Evolutionary conservation across 306 rosid genomes (phyloP), one percentile per base, ranked within the genome.

Genomic region (Trifolium pratense): DNA sequence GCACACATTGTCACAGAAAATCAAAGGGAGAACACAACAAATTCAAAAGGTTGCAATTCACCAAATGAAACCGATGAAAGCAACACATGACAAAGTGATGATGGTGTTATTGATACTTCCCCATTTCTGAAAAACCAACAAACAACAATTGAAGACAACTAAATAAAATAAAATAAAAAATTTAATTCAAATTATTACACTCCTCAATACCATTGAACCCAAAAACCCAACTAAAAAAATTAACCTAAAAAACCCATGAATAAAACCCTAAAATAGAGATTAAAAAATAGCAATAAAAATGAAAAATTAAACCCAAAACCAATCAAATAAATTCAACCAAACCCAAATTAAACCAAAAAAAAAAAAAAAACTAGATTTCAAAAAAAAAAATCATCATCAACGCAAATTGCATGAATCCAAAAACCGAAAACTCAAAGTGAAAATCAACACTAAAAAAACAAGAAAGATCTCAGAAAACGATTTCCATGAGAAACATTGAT

Each of bases 391-490:
- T 0, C 51, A 58, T 43, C 25, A 52, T 68, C 17, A 23, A 66
- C 39, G 79, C 84, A 73, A 80, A 86, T 77, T 74, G 62, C 55
- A 73, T 21, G 59, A 76, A 84, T 70, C 71, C 13, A 25, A 81
- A 48, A 55, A 66, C 81, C 42, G 9, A 73, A 37, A 55, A 61
- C 53, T 63, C 16, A 37, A 34, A 45, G 9, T 31, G 52, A 56
- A 2, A 79, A 78, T 80, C 77, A 31, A 13, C 52, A 58, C 21
- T 71, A 46, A 1, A 4, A 51, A 68, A 72, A 25, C 0, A 39
- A 29, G 65, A 53, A 71, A 83, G 92, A 95, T 95, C 89, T 85
- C 52, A 37, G 57, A 75, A 25, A 78, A 65, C 46, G 78, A 88
- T 80, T 72, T 75, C 23, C 59, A 55, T 48, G 32, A 43, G 70